Conservation (phyloP, 139 green algal genomes). For the Diplosphaera chodatii region DNA sequence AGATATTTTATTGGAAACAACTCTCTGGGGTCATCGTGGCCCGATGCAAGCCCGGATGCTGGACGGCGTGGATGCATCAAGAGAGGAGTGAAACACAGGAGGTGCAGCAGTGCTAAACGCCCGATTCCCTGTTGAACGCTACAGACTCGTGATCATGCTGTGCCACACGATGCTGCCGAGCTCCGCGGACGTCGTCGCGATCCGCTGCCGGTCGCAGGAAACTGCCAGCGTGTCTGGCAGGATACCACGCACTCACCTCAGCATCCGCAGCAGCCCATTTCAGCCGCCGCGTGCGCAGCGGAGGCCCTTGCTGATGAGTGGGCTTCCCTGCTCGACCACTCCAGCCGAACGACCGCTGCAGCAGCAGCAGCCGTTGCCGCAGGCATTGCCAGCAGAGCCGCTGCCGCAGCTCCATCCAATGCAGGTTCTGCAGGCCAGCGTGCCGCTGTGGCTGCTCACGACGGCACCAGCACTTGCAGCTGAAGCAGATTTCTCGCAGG, state of each 20-base stretch:
- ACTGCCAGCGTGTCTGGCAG: neutral
- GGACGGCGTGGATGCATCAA: no score
- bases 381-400: no score
- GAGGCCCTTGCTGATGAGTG: neutral
- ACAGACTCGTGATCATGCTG: neutral
- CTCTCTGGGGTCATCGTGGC: no score
- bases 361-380: neutral
- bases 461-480: constrained; percentile 6
- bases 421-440: neutral
- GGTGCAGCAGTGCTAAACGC: no score
- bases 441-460: constrained; percentile 18
- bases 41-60: no score
- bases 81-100: no score
- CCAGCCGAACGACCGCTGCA: no score
- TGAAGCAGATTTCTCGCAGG: constrained; percentile 6
- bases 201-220: neutral
- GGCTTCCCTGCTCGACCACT: neutral
- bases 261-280: neutral
- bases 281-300: no score
- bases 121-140: no score
- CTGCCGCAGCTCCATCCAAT: neutral
- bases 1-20: no score
- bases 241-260: neutral
- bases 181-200: neutral
- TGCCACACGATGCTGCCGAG: neutral